Percentiles rank a stretch among this genome's conserved stretches.
Conservation (phyloP, 495 filamentous ascomycete genomes). For the Pseudomonodictys pantanalensis region DNA sequence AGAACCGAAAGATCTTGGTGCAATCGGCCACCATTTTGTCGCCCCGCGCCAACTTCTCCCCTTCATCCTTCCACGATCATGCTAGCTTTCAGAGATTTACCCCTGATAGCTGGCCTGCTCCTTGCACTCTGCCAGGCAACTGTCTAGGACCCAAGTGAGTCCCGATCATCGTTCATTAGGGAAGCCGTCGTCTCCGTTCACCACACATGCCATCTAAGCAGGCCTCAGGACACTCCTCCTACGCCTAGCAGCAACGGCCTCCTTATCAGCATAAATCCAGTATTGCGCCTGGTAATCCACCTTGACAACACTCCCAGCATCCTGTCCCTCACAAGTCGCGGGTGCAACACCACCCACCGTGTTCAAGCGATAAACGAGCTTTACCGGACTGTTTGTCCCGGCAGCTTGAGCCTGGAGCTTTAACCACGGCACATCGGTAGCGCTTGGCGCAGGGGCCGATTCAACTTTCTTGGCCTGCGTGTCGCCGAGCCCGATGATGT, state of each 20-base stretch:
- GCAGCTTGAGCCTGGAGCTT: constrained; percentile 45
- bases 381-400: constrained; percentile 48
- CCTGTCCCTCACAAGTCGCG: constrained; percentile 64
- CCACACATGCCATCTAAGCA: no score
- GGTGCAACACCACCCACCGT: constrained; percentile 79
- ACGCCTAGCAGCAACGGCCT: background rate
- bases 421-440: constrained; percentile 67
- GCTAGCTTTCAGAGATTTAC: no score
- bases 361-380: constrained; percentile 75
- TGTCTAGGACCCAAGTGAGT: no score
- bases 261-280: constrained; percentile 35
- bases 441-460: constrained; percentile 55
- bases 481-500: constrained; percentile 57
- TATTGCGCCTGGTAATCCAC: constrained; percentile 85
- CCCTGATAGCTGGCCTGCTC: no score
- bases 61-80: no score
- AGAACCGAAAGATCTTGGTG: no score
- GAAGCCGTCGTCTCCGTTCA: no score
- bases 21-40: no score
- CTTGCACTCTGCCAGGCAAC: no score
- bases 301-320: constrained; percentile 53
- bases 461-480: constrained; percentile 56
- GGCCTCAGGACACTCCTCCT: constrained; percentile 6
- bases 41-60: no score
- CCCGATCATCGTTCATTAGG: no score